Percentiles rank a stretch among this genome's conserved stretches.
These are phyloP conservation scores for Meyerozyma athensensis DNA, from an alignment of 1,139 yeast genomes.

Conservation along the genomic window DNA sequence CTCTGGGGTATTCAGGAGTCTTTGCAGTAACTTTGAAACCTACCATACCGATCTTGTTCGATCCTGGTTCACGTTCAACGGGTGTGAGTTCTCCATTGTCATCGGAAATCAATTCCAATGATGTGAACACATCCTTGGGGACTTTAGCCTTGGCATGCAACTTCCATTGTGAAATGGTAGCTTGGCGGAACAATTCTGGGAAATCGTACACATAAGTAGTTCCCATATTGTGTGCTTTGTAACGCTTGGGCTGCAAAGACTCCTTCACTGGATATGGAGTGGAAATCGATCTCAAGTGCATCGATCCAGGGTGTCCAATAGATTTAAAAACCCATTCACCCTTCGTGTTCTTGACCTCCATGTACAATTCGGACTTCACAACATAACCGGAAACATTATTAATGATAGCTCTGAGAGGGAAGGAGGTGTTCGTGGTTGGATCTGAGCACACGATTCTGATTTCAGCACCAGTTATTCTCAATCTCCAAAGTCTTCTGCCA, in stretches of 20 bases:
- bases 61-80: constrained; percentile 92
- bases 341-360: constrained; percentile 85
- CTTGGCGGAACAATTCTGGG: constrained; percentile 98
- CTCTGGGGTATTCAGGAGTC: constrained; percentile 96
- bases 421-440: constrained; percentile 77
- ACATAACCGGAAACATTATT: constrained; percentile 96
- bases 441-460: constrained; percentile 94
- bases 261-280: constrained; percentile 98
- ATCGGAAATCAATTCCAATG: constrained; percentile 81
- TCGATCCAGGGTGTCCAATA: constrained; percentile 87
- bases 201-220: constrained; percentile 97
- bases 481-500: constrained; percentile 94
- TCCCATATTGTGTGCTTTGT: constrained; percentile 97
- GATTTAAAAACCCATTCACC: constrained; percentile 98
- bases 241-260: constrained; percentile 96
- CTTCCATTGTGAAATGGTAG: constrained; percentile 81
- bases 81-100: constrained; percentile 76
- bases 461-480: constrained; percentile 96
- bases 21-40: constrained; percentile 88
- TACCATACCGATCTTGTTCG: constrained; percentile 94
- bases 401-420: constrained; percentile 94
- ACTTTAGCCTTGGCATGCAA: constrained; percentile 52
- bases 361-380: constrained; percentile 89
- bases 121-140: constrained; percentile 74
- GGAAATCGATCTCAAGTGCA: constrained; percentile 94